Evolutionary conservation across 2,329 filamentous ascomycete species (phyloP), one percentile per base, ranked within the genome.

Genomic region (Domatiomyces globalis): DNA sequence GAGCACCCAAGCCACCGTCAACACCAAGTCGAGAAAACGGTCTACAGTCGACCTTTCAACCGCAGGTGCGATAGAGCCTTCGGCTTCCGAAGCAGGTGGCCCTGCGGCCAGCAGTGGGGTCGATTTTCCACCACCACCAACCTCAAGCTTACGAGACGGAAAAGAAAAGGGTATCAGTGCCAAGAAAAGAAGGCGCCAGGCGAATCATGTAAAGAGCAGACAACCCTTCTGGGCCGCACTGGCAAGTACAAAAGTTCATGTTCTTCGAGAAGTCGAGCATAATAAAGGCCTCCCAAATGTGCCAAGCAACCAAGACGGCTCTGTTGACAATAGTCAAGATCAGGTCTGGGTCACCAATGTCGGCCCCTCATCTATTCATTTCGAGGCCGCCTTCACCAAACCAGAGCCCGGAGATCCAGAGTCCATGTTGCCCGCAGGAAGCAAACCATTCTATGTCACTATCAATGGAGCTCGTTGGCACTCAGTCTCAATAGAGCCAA

Each of bases 161-260:
- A 80, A 72, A 67, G 76, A 76, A 66, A 80, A 70, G 68, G 64
- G 78, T 70, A 72, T 80, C 64, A 71, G 69, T 58, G 79, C 77
- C 57, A 94, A 92, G 70, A 92, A 87, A 71, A 84, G 86, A 71
- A 81, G 85, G 70, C 90, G 92, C 71, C 87, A 94, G 69, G 90
- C 86, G 64, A 88, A 87, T 53, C 86, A 92, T 67, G 87, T 94
- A 59, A 78, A 89, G 67, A 86, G 87, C 66, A 83, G 87, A 64
- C 89, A 95, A 70, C 89, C 89, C 47, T 79, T 95, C 58, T 95
- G 89, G 89, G 87, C 89, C 57, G 89, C 89, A 46, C 78, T 95
- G 61, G 89, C 89, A 49, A 95, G 87, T 70, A 95, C 89, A 64
- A 95, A 95, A 75, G 89, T 95, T 65, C 90, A 92, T 61, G 87